These are phyloP conservation scores for Rhizopus sp. DNA, from an alignment of 371 early-diverging fungal species.

Conservation along the genomic window DNA sequence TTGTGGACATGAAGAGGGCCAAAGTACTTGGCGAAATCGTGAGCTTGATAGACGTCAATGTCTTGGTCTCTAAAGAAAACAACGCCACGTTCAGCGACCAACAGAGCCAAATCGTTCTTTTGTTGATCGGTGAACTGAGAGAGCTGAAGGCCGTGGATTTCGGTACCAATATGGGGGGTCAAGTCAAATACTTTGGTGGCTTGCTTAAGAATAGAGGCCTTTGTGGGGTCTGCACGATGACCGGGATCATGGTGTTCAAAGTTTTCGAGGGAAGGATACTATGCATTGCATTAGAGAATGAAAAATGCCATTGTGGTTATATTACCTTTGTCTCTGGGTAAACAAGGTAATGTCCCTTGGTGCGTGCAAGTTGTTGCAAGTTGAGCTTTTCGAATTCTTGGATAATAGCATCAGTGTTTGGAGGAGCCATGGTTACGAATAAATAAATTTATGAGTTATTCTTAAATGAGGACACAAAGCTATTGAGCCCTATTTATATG, in stretches of 20 bases:
- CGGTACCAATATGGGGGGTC: conserved; percentile 70
- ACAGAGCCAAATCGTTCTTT: conserved; percentile 59
- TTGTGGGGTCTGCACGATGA: conserved; percentile 57
- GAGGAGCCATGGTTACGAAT: conserved; percentile 21
- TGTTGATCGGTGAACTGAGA: conserved; percentile 57
- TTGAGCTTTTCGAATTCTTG: conserved; percentile 43
- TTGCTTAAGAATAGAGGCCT: conserved; percentile 55
- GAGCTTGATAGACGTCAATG: conserved; percentile 53
- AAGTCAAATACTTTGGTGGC: conserved; percentile 64
- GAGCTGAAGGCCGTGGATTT: conserved; percentile 63
- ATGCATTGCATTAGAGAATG: background rate
- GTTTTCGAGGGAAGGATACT: conserved; percentile 37
- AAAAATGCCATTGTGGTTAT: background rate
- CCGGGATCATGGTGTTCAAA: conserved; percentile 48
- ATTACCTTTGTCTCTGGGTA: conserved; percentile 40
- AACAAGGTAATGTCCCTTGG: conserved; percentile 40
- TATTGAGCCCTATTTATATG: too few species aligned
- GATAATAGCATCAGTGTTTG: conserved; percentile 27
- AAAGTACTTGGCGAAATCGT: conserved; percentile 54
- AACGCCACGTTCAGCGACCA: conserved; percentile 66
- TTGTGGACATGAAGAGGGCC: conserved; percentile 51
- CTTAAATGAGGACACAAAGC: too few species aligned
- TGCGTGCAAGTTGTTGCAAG: conserved; percentile 37
- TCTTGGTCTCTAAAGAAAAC: conserved; percentile 70
- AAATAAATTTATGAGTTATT: too few species aligned